phyloP scores from a whole-genome alignment of 306 rosid genomes.

The Cucurbita argyrosperma region DNA sequence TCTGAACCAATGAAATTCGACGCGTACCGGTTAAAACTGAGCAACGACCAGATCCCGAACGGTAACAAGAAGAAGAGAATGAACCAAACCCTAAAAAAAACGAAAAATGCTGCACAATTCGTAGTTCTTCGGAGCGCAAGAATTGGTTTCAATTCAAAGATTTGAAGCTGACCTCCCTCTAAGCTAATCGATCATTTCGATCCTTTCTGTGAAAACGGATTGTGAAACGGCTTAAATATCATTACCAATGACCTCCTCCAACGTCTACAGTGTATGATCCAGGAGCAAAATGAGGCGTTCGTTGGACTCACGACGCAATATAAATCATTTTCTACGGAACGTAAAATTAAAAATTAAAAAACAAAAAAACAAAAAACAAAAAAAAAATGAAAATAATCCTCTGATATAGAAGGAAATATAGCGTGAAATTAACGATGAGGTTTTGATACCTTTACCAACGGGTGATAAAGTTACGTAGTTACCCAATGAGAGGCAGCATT shows the following conservation, averaged over 20 bases:
- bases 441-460: not conserved
- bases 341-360: not conserved
- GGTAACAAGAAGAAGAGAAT: not conserved
- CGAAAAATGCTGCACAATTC: conserved; percentile 4
- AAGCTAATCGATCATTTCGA: not conserved
- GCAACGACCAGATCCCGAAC: not conserved
- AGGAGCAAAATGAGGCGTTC: conserved; percentile 9
- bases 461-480: not conserved
- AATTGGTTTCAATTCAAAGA: not conserved
- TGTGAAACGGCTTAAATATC: conserved; percentile 2
- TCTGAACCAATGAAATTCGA: not conserved
- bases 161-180: conserved; percentile 4
- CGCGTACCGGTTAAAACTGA: conserved; percentile 1
- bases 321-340: not conserved
- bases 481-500: not conserved
- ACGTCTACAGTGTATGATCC: not conserved
- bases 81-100: not conserved
- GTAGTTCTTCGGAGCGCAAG: not conserved
- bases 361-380: no score
- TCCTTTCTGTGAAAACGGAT: not conserved
- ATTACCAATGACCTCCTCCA: not conserved
- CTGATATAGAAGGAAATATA: not conserved
- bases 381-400: not conserved
- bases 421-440: conserved; percentile 1
- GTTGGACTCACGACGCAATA: conserved; percentile 2